phyloP scores from a whole-genome alignment of 2,329 filamentous ascomycete genomes.

The Alternaria solani region DNA sequence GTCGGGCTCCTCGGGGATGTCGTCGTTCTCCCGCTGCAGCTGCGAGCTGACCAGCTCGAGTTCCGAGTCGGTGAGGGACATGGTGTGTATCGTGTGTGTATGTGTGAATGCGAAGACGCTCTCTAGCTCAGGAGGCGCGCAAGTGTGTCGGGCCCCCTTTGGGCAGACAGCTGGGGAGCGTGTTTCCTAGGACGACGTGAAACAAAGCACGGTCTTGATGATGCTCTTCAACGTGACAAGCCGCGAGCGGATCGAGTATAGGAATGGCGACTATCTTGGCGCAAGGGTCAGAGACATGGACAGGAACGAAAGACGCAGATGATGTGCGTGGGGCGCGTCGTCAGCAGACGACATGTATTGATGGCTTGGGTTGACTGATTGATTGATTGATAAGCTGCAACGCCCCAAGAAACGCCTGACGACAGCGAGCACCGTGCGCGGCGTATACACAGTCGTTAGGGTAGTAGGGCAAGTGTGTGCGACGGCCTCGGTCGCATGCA shows the following conservation, averaged over 20 bases:
- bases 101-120: not conserved
- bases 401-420: not conserved
- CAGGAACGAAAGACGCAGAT: slow-evolving; percentile 29
- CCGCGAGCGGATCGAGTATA: slow-evolving; percentile 29
- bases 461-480: slow-evolving; percentile 16
- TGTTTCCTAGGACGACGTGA: slow-evolving; percentile 29
- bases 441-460: slow-evolving; percentile 19
- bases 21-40: slow-evolving; percentile 45
- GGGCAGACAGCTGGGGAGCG: slow-evolving; percentile 9
- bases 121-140: slow-evolving; percentile 24
- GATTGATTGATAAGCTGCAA: slow-evolving; percentile 20
- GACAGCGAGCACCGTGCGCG: slow-evolving; percentile 16
- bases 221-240: slow-evolving; percentile 26
- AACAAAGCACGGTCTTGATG: slow-evolving; percentile 43
- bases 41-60: slow-evolving; percentile 41
- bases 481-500: slow-evolving; percentile 22
- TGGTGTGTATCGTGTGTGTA: slow-evolving; percentile 16
- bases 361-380: not conserved
- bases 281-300: slow-evolving; percentile 30
- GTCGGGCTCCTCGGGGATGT: slow-evolving; percentile 54
- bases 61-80: slow-evolving; percentile 46
- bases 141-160: slow-evolving; percentile 29
- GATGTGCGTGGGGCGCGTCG: slow-evolving; percentile 14
- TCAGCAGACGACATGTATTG: slow-evolving; percentile 10
- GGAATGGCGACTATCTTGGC: slow-evolving; percentile 17